Conservation (phyloP, 164 flowering plant genomes). For the Taxillus chinensis region DNA sequence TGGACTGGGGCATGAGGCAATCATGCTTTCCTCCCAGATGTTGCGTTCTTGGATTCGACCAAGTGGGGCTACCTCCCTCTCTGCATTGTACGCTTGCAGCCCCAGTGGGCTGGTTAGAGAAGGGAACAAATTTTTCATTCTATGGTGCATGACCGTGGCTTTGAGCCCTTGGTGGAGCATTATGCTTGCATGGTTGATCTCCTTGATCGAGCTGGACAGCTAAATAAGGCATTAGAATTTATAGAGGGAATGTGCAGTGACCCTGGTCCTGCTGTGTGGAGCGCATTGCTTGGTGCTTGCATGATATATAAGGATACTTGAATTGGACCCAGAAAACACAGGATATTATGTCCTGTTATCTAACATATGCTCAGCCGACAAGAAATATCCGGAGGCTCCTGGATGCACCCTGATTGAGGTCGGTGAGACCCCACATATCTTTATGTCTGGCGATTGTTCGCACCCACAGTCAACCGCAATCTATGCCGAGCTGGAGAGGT, state of each 20-base stretch:
- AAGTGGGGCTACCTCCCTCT: background rate
- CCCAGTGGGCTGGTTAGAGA: background rate
- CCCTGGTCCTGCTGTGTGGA: background rate
- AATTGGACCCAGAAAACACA: slow-evolving; percentile 59
- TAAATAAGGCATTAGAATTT: background rate
- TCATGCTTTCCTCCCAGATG: background rate
- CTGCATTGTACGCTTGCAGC: background rate
- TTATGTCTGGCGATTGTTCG: slow-evolving; percentile 57
- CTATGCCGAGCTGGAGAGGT: slow-evolving; percentile 54
- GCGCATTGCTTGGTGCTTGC: slow-evolving; percentile 75
- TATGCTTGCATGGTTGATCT: slow-evolving; percentile 1
- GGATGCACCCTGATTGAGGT: slow-evolving; percentile 81
- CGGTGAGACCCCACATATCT: slow-evolving; percentile 48
- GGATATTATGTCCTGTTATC: slow-evolving; percentile 81
- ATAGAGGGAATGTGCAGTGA: background rate
- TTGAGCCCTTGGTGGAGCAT: background rate
- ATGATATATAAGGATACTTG: slow-evolving; percentile 67
- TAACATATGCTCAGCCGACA: slow-evolving; percentile 57
- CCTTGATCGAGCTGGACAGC: background rate
- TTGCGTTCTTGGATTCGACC: background rate
- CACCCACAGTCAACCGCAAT: slow-evolving; percentile 56
- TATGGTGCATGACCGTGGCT: background rate
- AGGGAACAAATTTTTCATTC: background rate
- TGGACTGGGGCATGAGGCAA: background rate
- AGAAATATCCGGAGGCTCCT: slow-evolving; percentile 61